Evolutionary conservation across 495 filamentous ascomycete genomes (phyloP).

Genomic region (Tuber magnatum): DNA sequence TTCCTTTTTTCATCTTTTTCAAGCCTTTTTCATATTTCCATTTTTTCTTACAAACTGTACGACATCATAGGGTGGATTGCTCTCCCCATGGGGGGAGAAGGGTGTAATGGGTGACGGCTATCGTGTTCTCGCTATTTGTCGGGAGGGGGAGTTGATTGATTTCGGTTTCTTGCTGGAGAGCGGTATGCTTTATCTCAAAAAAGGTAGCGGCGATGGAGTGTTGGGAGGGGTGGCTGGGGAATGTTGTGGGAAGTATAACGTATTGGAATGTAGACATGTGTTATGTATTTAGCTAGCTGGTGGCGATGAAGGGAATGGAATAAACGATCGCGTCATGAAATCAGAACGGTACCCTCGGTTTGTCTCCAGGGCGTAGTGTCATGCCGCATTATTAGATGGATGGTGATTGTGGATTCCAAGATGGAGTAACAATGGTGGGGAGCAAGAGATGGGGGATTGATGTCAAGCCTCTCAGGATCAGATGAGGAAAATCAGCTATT

Average conservation of each 20-base stretch:
- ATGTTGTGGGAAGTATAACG: neutral
- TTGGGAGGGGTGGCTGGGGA: neutral
- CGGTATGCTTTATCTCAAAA: constrained; percentile 29
- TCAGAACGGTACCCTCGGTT: neutral
- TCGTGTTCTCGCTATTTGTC: constrained; percentile 5
- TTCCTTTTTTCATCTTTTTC: neutral
- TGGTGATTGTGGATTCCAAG: neutral
- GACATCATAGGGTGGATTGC: neutral
- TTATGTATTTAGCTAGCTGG: constrained; percentile 2
- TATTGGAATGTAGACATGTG: constrained; percentile 4
- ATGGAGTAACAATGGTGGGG: neutral
- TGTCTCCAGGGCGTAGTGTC: neutral
- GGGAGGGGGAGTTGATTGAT: constrained; percentile 11
- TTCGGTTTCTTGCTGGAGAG: constrained; percentile 20
- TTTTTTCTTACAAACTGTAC: neutral
- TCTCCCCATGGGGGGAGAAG: constrained; percentile 9
- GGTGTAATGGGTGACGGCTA: constrained; percentile 29
- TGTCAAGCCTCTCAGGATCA: neutral
- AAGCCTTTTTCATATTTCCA: neutral
- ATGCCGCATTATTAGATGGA: neutral
- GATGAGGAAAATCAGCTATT: neutral
- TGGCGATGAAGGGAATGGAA: neutral
- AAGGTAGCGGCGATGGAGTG: constrained; percentile 2
- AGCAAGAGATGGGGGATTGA: neutral
- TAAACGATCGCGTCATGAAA: neutral